Evolutionary conservation across 805 yeast genomes (phyloP).

Genomic region (Candida nanaspora): DNA sequence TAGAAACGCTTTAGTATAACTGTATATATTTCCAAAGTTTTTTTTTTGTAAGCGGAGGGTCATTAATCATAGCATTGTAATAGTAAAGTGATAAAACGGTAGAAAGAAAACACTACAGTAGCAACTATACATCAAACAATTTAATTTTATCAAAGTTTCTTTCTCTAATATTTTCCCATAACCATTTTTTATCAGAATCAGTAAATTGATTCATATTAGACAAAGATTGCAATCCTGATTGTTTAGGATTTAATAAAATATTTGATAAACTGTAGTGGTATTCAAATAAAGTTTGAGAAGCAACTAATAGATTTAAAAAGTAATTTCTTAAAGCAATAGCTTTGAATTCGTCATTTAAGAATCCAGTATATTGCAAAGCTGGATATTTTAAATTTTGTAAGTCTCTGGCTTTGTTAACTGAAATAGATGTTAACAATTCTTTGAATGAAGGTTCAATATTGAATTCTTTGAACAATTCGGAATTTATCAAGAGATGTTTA

Average conservation of each 20-base stretch:
- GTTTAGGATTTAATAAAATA: conserved; percentile 7
- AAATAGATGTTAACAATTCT: conserved; percentile 40
- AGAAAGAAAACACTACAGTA: neutral
- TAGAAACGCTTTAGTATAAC: no score
- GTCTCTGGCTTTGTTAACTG: conserved; percentile 38
- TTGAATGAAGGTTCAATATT: conserved; percentile 37
- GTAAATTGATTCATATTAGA: conserved; percentile 10
- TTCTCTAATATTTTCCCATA: conserved; percentile 46
- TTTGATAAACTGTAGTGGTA: conserved; percentile 33
- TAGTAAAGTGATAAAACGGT: neutral
- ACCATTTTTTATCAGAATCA: conserved; percentile 22
- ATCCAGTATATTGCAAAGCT: conserved; percentile 4
- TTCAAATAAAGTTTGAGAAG: conserved; percentile 46
- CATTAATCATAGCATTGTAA: no score
- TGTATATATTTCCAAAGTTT: no score
- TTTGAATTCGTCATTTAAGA: conserved; percentile 23
- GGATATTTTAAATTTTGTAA: conserved; percentile 15
- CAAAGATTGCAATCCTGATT: neutral
- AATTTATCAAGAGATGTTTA: conserved; percentile 31
- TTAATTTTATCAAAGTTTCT: conserved; percentile 42
- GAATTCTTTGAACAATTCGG: conserved; percentile 42
- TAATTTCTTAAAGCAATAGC: conserved; percentile 43
- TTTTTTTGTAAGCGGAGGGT: no score
- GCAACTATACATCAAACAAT: conserved; percentile 10
- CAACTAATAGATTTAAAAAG: conserved; percentile 45